phyloP scores from a whole-genome alignment of 2,329 filamentous ascomycete species.

The Pseudonectria foliicola region DNA sequence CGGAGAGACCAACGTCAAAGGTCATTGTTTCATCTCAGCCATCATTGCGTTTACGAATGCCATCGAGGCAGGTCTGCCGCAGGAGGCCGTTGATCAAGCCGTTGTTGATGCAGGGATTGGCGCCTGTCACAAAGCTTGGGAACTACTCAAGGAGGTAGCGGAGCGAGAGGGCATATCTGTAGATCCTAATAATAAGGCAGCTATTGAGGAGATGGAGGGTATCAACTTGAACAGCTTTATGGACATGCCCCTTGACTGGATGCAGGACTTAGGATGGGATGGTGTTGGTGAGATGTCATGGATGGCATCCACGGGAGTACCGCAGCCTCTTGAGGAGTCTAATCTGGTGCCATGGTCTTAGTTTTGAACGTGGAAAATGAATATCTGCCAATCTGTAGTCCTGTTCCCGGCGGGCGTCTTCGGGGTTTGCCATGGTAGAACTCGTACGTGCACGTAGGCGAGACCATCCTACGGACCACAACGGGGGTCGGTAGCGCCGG shows the following conservation, averaged over 20 bases:
- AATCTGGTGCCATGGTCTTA: slow-evolving; percentile 1
- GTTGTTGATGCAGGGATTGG: slow-evolving; percentile 20
- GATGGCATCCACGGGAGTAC: slow-evolving; percentile 1
- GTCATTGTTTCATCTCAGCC: slow-evolving; percentile 28
- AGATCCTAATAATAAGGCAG: slow-evolving; percentile 7
- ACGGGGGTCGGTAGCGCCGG: too few species aligned
- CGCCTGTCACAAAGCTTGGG: slow-evolving; percentile 21
- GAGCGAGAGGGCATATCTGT: slow-evolving; percentile 14
- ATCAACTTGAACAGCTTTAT: slow-evolving; percentile 4
- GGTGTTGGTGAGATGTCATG: slow-evolving; percentile 14
- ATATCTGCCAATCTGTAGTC: too few species aligned
- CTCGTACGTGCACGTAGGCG: too few species aligned
- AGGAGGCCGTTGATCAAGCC: slow-evolving; percentile 24
- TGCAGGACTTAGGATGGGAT: slow-evolving; percentile 18
- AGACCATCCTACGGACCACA: too few species aligned
- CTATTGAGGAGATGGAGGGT: slow-evolving; percentile 13
- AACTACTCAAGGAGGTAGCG: slow-evolving; percentile 28
- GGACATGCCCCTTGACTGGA: slow-evolving; percentile 21
- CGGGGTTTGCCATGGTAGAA: too few species aligned
- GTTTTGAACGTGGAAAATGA: background rate
- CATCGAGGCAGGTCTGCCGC: slow-evolving; percentile 21
- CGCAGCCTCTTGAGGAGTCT: slow-evolving; percentile 1
- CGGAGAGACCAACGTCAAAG: slow-evolving; percentile 39
- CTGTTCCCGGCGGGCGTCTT: too few species aligned
- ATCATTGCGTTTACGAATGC: slow-evolving; percentile 28